phyloP scores from a whole-genome alignment of 176 grass and related monocot species.

The Thinopyrum elongatum region DNA sequence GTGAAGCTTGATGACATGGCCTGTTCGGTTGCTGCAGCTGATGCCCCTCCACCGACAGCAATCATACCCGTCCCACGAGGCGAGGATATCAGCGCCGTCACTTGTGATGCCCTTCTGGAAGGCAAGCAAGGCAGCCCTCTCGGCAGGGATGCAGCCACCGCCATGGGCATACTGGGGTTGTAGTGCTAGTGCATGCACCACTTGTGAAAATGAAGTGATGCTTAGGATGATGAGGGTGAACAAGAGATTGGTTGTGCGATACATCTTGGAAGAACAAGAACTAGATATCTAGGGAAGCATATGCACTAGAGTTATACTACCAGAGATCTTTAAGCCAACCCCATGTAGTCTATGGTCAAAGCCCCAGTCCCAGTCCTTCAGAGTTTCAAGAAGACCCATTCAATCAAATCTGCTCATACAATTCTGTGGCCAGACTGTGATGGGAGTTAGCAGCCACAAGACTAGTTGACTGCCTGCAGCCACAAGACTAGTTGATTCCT shows the following conservation, averaged over 20 bases:
- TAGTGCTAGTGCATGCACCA: not conserved
- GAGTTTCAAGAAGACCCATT: too few species aligned
- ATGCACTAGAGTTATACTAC: too few species aligned
- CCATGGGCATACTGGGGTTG: not conserved
- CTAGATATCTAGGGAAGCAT: not conserved
- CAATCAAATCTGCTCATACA: too few species aligned
- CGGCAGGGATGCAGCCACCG: not conserved
- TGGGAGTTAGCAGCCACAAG: too few species aligned
- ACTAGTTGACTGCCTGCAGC: too few species aligned
- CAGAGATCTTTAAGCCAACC: too few species aligned
- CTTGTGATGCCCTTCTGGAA: conserved; percentile 13
- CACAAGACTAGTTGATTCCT: too few species aligned
- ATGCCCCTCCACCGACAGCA: conserved; percentile 41
- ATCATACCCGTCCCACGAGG: conserved; percentile 19
- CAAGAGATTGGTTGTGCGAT: not conserved
- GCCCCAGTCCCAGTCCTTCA: too few species aligned
- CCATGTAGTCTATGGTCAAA: too few species aligned
- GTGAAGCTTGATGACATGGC: not conserved
- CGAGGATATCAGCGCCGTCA: not conserved
- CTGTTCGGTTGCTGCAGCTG: conserved; percentile 37
- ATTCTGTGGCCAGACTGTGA: too few species aligned
- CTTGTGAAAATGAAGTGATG: not conserved
- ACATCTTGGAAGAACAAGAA: not conserved
- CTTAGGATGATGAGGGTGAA: not conserved
- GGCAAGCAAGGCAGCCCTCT: conserved; percentile 29